Evolutionary conservation across 2,329 filamentous ascomycete genomes (phyloP), one percentile per base, ranked within the genome.

Genomic region (Magnaporthales sp.): DNA sequence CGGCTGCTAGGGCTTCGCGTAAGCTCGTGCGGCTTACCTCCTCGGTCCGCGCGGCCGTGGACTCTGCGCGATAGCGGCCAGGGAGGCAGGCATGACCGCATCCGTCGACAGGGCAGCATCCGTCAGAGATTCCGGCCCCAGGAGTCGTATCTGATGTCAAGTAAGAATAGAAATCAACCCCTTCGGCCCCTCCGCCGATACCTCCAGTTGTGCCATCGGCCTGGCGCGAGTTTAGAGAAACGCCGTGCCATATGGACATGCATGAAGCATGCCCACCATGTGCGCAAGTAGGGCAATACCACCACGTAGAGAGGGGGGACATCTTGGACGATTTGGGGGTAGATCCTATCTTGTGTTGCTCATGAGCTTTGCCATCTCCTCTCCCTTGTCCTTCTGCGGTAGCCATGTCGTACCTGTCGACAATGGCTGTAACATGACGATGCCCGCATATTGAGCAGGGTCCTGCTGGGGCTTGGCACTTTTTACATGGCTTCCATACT

Each of bases 41-140:
- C n/a, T 86, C 84, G 32, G 79, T 79, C 4, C 80, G 76, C 2
- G 77, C 77, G 0, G 78, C 79, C 29, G 73, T 76, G 1, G 73
- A 78, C 70, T 86, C 83, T 7, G 81, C 77, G 4, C 84, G 80
- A 76, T 85, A 87, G 46, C 77, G 77, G 0, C 85, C 84, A 0
- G 86, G 85, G 0, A 89, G 78, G 68, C 87, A 89, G 30, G 84
- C 84, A 70, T 89, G 87, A 3, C 86, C 83, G 72, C 87, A 89
- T 0, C 87, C 86, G 68, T 89, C 86, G n/a, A 87, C 75, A 1
- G 87, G 86, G 69, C 87, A 89, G 73, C 83, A 87, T 0, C 87
- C 87, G 63, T 83, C 84, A 32, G 82, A 80, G 9, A 77, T 75
- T 27, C 56, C 56, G 56, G 56, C 56, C 10, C 24, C 24, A 13